These are phyloP conservation scores for Pseudogymnoascus sp. DNA, from an alignment of 2,329 filamentous ascomycete genomes.

Conservation along the genomic window DNA sequence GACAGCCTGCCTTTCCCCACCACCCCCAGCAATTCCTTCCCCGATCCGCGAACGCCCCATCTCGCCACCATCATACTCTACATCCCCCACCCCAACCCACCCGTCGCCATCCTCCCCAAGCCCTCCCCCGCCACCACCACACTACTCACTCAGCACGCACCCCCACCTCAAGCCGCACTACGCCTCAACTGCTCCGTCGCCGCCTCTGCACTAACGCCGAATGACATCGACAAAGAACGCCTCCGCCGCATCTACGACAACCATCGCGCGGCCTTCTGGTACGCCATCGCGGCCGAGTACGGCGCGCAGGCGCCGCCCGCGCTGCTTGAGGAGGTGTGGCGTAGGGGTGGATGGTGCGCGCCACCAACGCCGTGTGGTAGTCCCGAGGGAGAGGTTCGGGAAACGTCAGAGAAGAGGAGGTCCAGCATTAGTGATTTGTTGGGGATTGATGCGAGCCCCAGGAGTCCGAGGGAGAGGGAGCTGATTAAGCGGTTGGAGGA, in stretches of 20 bases:
- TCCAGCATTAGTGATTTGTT: slow-evolving; percentile 52
- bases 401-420: slow-evolving; percentile 19
- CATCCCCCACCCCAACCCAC: slow-evolving; percentile 31
- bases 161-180: slow-evolving; percentile 29
- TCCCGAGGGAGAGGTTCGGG: slow-evolving; percentile 19
- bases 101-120: slow-evolving; percentile 58
- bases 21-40: slow-evolving; percentile 39
- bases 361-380: slow-evolving; percentile 28
- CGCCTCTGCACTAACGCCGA: slow-evolving; percentile 31
- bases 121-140: slow-evolving; percentile 36
- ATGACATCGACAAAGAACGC: slow-evolving; percentile 50
- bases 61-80: slow-evolving; percentile 15
- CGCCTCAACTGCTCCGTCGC: slow-evolving; percentile 51
- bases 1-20: slow-evolving; percentile 37
- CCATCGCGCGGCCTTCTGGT: slow-evolving; percentile 66
- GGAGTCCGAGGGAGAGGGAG: slow-evolving; percentile 49
- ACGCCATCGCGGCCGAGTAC: slow-evolving; percentile 62
- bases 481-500: slow-evolving; percentile 48
- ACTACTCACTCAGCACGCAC: slow-evolving; percentile 33
- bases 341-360: slow-evolving; percentile 28
- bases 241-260: slow-evolving; percentile 62
- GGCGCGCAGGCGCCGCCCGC: slow-evolving; percentile 52
- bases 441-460: slow-evolving; percentile 49
- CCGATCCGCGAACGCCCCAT: slow-evolving; percentile 37
- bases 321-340: slow-evolving; percentile 62